Conservation (phyloP, 805 yeast genomes). For the Pichia manshurica region DNA sequence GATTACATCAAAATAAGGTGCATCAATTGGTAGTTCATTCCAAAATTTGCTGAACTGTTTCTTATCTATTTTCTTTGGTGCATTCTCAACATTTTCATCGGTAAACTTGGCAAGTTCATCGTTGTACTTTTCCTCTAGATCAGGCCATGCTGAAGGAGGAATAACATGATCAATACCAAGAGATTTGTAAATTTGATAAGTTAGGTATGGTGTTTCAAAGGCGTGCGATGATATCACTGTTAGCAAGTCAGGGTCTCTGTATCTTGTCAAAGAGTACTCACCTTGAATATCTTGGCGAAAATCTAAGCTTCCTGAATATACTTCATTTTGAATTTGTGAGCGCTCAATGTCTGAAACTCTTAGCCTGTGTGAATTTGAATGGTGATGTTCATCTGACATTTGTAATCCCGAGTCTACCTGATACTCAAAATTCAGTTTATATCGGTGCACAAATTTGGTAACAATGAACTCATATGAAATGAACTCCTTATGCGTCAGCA, state of each 20-base stretch:
- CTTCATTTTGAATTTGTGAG: neutral
- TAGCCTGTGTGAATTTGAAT: constrained; percentile 10
- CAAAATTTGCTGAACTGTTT: constrained; percentile 6
- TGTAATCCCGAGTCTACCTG: neutral
- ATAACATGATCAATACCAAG: constrained; percentile 12
- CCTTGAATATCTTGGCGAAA: constrained; percentile 3
- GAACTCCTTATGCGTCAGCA: constrained; percentile 9
- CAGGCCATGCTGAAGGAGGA: constrained; percentile 8
- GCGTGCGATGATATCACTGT: constrained; percentile 7
- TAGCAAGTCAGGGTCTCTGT: constrained; percentile 9
- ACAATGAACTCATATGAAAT: constrained; percentile 9
- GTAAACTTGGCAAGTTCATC: neutral
- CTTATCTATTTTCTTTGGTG: constrained; percentile 1
- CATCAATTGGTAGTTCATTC: constrained; percentile 6
- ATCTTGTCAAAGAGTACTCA: constrained; percentile 6
- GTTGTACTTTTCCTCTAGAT: constrained; percentile 5
- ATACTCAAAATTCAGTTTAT: neutral
- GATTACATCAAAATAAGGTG: constrained; percentile 11
- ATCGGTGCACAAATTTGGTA: constrained; percentile 2
- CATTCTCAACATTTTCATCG: neutral
- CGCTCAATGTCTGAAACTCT: neutral
- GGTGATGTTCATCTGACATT: constrained; percentile 12
- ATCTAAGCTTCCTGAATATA: neutral
- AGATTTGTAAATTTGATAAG: constrained; percentile 9
- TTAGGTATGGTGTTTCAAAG: constrained; percentile 10